phyloP scores from a whole-genome alignment of 2,329 filamentous ascomycete genomes.

The Diaporthe aspalathi region DNA sequence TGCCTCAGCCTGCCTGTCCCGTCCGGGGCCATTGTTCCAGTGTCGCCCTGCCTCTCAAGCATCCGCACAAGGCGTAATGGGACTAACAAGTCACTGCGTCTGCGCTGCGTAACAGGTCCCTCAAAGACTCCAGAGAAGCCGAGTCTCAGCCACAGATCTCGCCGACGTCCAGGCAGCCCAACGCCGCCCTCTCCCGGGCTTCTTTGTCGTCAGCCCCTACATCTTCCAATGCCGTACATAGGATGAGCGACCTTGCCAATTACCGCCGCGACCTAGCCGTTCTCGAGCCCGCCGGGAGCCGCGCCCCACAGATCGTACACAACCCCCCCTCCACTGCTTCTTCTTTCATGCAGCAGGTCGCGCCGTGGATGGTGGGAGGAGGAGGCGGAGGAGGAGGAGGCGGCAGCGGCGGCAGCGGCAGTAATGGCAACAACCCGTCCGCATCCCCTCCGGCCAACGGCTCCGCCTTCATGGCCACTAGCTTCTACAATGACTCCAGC shows the following conservation, averaged over 20 bases:
- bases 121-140: slow-evolving; percentile 52
- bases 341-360: slow-evolving; percentile 59
- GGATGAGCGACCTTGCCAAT: slow-evolving; percentile 72
- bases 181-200: slow-evolving; percentile 46
- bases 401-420: too few relatives aligned
- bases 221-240: slow-evolving; percentile 63
- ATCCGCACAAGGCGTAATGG: slow-evolving; percentile 18
- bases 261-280: slow-evolving; percentile 79
- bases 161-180: slow-evolving; percentile 53
- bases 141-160: slow-evolving; percentile 58
- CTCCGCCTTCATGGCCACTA: slow-evolving; percentile 57
- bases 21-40: slow-evolving; percentile 39
- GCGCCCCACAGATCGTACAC: slow-evolving; percentile 61
- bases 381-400: too few relatives aligned
- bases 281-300: slow-evolving; percentile 69
- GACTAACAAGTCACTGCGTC: slow-evolving; percentile 48
- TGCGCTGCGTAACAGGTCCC: slow-evolving; percentile 45
- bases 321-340: slow-evolving; percentile 65
- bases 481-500: slow-evolving; percentile 81
- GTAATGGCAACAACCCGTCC: slow-evolving; percentile 51
- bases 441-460: slow-evolving; percentile 49
- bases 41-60: slow-evolving; percentile 1
- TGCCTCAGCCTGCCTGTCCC: slow-evolving; percentile 45
- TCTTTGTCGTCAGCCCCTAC: slow-evolving; percentile 55
- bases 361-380: slow-evolving; percentile 66